Evolutionary conservation across 129 eudicot species (phyloP).

Genomic region (Saposhnikovia divaricata): DNA sequence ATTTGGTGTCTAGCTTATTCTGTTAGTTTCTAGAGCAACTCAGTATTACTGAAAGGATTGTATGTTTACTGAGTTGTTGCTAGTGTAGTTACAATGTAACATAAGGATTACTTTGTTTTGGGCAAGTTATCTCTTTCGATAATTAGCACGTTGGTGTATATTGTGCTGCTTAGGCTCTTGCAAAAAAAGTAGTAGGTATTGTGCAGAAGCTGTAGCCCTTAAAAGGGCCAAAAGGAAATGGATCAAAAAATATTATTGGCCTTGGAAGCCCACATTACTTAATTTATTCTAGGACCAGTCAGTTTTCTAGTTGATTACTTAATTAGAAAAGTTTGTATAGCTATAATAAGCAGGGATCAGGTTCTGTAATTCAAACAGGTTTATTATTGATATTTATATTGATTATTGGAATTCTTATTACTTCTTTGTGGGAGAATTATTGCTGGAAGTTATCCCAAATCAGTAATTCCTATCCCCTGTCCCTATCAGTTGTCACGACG

Average conservation of each 20-base stretch:
- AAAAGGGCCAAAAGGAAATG: background rate
- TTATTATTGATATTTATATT: background rate
- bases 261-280: background rate
- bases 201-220: background rate
- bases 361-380: background rate
- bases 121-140: background rate
- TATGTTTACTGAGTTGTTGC: background rate
- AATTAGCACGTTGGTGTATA: background rate
- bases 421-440: background rate
- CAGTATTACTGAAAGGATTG: background rate
- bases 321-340: background rate
- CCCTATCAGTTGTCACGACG: background rate
- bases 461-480: background rate
- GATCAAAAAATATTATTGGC: background rate
- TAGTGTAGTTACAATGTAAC: background rate
- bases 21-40: background rate
- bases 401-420: background rate
- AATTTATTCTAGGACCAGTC: background rate
- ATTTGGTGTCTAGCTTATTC: background rate
- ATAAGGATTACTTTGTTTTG: background rate
- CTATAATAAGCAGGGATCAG: background rate
- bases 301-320: background rate
- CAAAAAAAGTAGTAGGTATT: background rate
- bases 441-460: background rate
- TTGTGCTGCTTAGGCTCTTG: no score